Conservation (phyloP, 768 basidiomycete species). For the Polyporus arcularius region DNA sequence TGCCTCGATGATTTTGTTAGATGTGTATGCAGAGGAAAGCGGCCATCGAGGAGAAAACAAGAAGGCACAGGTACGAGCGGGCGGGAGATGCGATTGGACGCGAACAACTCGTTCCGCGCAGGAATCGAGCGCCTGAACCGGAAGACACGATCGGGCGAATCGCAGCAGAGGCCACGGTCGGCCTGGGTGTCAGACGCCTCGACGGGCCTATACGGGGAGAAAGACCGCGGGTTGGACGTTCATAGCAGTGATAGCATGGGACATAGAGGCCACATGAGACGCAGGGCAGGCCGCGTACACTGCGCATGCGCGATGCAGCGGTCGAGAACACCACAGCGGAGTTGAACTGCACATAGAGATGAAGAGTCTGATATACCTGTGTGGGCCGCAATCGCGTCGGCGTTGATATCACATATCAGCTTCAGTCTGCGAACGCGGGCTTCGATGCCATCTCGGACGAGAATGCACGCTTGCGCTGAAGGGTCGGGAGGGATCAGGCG, state of each 20-base stretch:
- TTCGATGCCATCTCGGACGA: background rate
- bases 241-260: background rate
- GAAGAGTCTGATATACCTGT: background rate
- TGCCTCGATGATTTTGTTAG: background rate
- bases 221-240: background rate
- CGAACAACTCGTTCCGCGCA: background rate
- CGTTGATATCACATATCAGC: background rate
- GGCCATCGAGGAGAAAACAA: background rate
- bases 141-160: constrained; percentile 3
- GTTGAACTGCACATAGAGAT: background rate
- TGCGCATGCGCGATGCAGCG: background rate
- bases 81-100: background rate
- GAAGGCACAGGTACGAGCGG: background rate
- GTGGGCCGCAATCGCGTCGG: background rate
- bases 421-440: background rate
- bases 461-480: background rate
- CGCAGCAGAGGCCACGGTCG: constrained; percentile 4
- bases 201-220: background rate
- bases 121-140: no score
- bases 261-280: background rate
- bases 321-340: background rate
- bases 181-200: constrained; percentile 6
- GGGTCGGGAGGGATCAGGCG: background rate
- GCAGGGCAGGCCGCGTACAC: background rate
- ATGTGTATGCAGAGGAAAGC: background rate